These are phyloP conservation scores for Sporothrix brunneoviolacea DNA, from an alignment of 2,329 filamentous ascomycete genomes.

Conservation along the genomic window DNA sequence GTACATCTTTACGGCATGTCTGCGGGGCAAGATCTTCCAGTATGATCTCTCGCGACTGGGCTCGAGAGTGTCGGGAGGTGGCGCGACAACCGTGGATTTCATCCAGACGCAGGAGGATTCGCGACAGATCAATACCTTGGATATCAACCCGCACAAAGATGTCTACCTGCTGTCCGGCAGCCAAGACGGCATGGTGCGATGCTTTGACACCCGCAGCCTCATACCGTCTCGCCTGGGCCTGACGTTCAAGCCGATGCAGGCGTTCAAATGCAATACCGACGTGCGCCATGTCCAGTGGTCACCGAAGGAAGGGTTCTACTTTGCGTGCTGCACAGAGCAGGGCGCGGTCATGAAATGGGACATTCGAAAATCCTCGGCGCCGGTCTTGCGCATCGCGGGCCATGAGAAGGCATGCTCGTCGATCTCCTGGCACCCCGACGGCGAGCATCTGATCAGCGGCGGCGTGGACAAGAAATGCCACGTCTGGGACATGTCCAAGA, in stretches of 20 bases:
- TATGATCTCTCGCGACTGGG: slow-evolving; percentile 52
- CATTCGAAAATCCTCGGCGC: slow-evolving; percentile 46
- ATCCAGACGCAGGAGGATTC: slow-evolving; percentile 55
- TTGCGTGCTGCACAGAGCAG: slow-evolving; percentile 58
- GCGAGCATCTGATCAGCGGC: slow-evolving; percentile 57
- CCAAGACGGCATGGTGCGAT: slow-evolving; percentile 56
- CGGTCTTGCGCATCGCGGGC: slow-evolving; percentile 52
- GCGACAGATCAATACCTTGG: slow-evolving; percentile 57
- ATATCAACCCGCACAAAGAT: slow-evolving; percentile 54
- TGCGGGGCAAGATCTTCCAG: slow-evolving; percentile 57
- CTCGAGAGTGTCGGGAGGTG: slow-evolving; percentile 31
- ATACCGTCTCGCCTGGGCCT: slow-evolving; percentile 41
- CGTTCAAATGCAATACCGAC: slow-evolving; percentile 51
- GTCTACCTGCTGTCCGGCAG: slow-evolving; percentile 56
- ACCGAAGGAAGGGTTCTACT: slow-evolving; percentile 52
- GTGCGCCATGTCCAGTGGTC: slow-evolving; percentile 61
- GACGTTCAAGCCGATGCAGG: slow-evolving; percentile 42
- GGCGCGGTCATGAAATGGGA: slow-evolving; percentile 60
- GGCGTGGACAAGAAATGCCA: slow-evolving; percentile 56
- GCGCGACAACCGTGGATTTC: slow-evolving; percentile 39
- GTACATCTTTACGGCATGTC: slow-evolving; percentile 56
- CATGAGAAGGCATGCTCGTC: slow-evolving; percentile 55
- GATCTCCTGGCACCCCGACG: slow-evolving; percentile 63
- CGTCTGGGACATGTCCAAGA: slow-evolving; percentile 58
- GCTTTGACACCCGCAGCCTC: slow-evolving; percentile 51